Evolutionary conservation across 371 early-diverging fungal genomes (phyloP), one percentile per base, ranked within the genome.

Genomic region (Rhizopus stolonifer): DNA sequence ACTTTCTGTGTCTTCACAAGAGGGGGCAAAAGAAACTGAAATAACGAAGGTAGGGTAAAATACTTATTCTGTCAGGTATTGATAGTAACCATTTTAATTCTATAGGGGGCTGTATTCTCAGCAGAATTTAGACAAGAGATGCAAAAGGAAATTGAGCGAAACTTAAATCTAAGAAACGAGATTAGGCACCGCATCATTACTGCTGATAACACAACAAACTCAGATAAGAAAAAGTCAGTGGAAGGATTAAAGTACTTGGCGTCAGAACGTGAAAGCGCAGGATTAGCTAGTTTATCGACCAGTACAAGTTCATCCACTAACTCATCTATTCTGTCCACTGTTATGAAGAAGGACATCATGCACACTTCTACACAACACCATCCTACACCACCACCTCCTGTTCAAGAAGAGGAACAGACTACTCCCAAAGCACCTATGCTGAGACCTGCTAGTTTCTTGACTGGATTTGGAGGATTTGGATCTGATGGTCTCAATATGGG

Each of bases 111-210:
- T 15, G 73, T 73, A 0, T 79, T 81, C 43, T 81, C 81, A 14
- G 70, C 70, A 18, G 81, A 81, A 51, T 74, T 77, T 36, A 65
- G 76, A 45, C 78, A 78, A 52, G 77, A 78, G 45, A 74, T 78
- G 65, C 74, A 78, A 61, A 76, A 78, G 53, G 77, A 77, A 48
- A 77, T 81, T 10, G 81, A 81, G 52, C 58, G 74, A 18, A 70
- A 78, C 18, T 46, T 74, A 7, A 70, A 49, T 11, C 46, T 77
- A 26, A 61, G 70, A 32, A 78, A 74, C 46, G 74, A 72, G 19
- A 68, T 77, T 13, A 58, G 74, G 11, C 74, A 79, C 46, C 66
- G 71, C 14, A 74, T 76, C 40, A 68, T 75, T 17, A 72, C 70
- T 13, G 69, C 65, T 10, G 79, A 78, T 44, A 47, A 67, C 8